Conservation (phyloP, 257 asterid species). For the Plantago major region DNA sequence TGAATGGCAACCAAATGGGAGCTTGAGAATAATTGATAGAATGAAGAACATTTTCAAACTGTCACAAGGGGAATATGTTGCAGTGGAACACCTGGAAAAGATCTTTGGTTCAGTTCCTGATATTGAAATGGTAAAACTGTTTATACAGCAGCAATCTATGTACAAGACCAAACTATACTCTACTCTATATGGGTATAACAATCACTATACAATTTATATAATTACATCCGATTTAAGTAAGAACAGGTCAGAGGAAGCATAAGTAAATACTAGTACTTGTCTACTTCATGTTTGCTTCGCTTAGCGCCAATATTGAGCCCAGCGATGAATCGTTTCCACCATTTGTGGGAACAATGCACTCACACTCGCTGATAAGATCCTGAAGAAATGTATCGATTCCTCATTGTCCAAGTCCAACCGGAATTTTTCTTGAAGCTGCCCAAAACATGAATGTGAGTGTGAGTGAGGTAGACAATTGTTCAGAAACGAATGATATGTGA, state of each 20-base stretch:
- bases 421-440: slow-evolving; percentile 95
- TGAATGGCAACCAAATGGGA: slow-evolving; percentile 88
- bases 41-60: slow-evolving; percentile 96
- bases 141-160: too few relatives aligned
- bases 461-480: background rate
- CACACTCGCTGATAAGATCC: slow-evolving; percentile 89
- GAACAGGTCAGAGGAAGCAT: too few relatives aligned
- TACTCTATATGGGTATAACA: too few relatives aligned
- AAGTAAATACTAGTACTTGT: too few relatives aligned
- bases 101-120: slow-evolving; percentile 53
- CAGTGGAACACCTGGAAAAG: slow-evolving; percentile 94
- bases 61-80: too few relatives aligned
- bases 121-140: slow-evolving; percentile 82
- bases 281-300: background rate
- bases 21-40: slow-evolving; percentile 88
- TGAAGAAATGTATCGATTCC: slow-evolving; percentile 90
- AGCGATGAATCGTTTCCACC: slow-evolving; percentile 97
- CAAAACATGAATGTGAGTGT: slow-evolving; percentile 9
- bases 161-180: too few relatives aligned
- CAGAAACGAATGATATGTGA: background rate
- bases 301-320: slow-evolving; percentile 99
- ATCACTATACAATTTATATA: too few relatives aligned
- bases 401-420: slow-evolving; percentile 91
- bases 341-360: slow-evolving; percentile 95
- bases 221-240: too few relatives aligned